Evolutionary conservation across 2,329 filamentous ascomycete genomes (phyloP), one percentile per base, ranked within the genome.

Genomic region (Alternaria triticina): DNA sequence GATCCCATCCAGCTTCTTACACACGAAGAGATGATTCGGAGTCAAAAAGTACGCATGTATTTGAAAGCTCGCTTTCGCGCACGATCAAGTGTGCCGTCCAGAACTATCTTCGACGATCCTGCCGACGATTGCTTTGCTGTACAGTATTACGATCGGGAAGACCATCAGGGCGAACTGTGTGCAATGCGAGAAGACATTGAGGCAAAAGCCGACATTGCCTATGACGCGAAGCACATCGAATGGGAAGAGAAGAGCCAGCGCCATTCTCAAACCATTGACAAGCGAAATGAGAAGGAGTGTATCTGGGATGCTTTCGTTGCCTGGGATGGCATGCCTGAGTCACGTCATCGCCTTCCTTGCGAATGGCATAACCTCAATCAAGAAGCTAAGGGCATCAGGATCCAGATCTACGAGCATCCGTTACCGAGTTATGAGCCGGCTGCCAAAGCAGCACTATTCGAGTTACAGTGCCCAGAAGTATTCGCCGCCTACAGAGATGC

Each of bases 1-100:
- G 83, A 91, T 68, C 79, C 83, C 3, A 78, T 92, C 0, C 85
- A 88, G 4, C 67, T 91, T 0, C 76, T 84, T 0, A 76, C 73
- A 0, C 65, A 77, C 1, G 45, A 69, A 2, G 84, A 88, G 10
- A 84, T 91, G 83, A 27, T 70, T 0, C 83, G 86, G 0, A 79
- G 91, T 0, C 79, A 82, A 1, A 52, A 63, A 0, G 79, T 90
- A 0, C 86, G 90, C 56, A 49, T 17, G 0, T 84, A 90, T 61
- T 72, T 91, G 3, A 56, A 73, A 1, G 15, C 59, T 0, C 82
- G 87, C 10, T 70, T 75, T 12, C 63, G 54, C 2, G 56, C 57
- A 0, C 74, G 71, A 17, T 20, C 4, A 10, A 59, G 59, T 0
- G 4, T 20, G 30, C 54, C 8, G 1, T 66, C 68, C 2, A 78